A percentile compares a stretch with the other conserved stretches of the same genome.
Conservation (phyloP, 805 yeast species). For the Wickerhamomyces subpelliculosus region DNA sequence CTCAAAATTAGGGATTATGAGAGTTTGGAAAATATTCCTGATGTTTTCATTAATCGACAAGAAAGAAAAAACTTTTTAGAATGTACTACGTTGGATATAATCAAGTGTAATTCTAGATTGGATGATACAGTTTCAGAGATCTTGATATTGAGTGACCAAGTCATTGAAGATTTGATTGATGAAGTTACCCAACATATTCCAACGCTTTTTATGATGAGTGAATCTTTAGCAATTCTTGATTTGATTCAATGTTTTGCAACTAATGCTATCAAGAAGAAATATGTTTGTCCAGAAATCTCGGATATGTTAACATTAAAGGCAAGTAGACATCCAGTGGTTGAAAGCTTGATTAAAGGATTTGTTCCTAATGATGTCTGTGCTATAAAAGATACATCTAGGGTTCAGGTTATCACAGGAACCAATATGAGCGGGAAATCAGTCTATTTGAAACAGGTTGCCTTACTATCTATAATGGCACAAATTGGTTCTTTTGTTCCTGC, state of each 20-base stretch:
- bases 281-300: slow-evolving; percentile 32
- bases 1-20: slow-evolving; percentile 23
- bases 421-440: slow-evolving; percentile 63
- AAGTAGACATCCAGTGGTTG: slow-evolving; percentile 38
- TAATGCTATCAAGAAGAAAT: slow-evolving; percentile 19
- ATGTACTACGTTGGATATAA: slow-evolving; percentile 32
- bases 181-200: slow-evolving; percentile 25
- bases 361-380: slow-evolving; percentile 34
- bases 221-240: slow-evolving; percentile 37
- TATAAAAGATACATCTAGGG: slow-evolving; percentile 27
- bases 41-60: slow-evolving; percentile 26
- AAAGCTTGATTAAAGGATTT: slow-evolving; percentile 21
- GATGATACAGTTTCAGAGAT: slow-evolving; percentile 36
- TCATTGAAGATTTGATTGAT: slow-evolving; percentile 25
- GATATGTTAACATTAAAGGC: slow-evolving; percentile 20
- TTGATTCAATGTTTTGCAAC: slow-evolving; percentile 28
- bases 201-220: slow-evolving; percentile 33
- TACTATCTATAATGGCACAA: slow-evolving; percentile 46
- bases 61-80: slow-evolving; percentile 27
- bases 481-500: slow-evolving; percentile 50
- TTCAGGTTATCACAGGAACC: slow-evolving; percentile 50
- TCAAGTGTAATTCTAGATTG: slow-evolving; percentile 34
- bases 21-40: slow-evolving; percentile 21
- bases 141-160: slow-evolving; percentile 32
- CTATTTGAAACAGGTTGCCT: slow-evolving; percentile 44